phyloP scores from a whole-genome alignment of 2,329 filamentous ascomycete genomes.

The Cyclaneusma minus region DNA sequence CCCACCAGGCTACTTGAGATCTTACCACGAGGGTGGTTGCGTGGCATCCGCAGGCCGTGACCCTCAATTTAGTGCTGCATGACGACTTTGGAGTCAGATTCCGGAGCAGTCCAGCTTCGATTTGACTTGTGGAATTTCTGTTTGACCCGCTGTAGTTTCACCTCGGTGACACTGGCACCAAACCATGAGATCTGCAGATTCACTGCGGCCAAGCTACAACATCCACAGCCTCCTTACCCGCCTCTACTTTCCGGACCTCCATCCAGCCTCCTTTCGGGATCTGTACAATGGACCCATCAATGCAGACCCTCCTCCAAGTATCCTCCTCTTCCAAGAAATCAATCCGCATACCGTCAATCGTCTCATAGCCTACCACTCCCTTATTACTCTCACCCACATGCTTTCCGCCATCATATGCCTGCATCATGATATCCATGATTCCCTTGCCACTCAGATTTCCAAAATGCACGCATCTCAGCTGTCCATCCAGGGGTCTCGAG shows the following conservation, averaged over 20 bases:
- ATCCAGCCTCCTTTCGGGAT: slow-evolving; percentile 58
- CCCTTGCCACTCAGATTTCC: slow-evolving; percentile 46
- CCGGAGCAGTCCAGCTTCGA: too few relatives aligned
- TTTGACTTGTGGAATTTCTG: too few relatives aligned
- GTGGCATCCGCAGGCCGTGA: too few relatives aligned
- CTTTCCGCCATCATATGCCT: slow-evolving; percentile 39
- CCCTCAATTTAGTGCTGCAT: too few relatives aligned
- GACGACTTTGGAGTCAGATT: too few relatives aligned
- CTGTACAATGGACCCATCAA: slow-evolving; percentile 80
- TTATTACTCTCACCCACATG: slow-evolving; percentile 40
- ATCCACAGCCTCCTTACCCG: slow-evolving; percentile 12
- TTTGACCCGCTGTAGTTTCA: too few relatives aligned
- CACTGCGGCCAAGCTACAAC: too few relatives aligned
- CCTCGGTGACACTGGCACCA: too few relatives aligned
- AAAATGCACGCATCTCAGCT: slow-evolving; percentile 61
- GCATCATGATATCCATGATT: slow-evolving; percentile 64
- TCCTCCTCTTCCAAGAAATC: slow-evolving; percentile 50
- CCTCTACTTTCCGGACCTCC: slow-evolving; percentile 37
- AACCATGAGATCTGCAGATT: too few relatives aligned
- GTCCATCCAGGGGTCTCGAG: slow-evolving; percentile 54
- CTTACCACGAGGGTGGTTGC: too few relatives aligned
- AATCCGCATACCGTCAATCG: slow-evolving; percentile 51
- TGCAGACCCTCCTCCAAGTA: slow-evolving; percentile 70
- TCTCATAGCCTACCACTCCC: slow-evolving; percentile 56
- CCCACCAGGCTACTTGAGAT: too few relatives aligned